These are phyloP conservation scores for Artemisia tridentata DNA, from an alignment of 129 eudicot genomes.

Conservation along the genomic window DNA sequence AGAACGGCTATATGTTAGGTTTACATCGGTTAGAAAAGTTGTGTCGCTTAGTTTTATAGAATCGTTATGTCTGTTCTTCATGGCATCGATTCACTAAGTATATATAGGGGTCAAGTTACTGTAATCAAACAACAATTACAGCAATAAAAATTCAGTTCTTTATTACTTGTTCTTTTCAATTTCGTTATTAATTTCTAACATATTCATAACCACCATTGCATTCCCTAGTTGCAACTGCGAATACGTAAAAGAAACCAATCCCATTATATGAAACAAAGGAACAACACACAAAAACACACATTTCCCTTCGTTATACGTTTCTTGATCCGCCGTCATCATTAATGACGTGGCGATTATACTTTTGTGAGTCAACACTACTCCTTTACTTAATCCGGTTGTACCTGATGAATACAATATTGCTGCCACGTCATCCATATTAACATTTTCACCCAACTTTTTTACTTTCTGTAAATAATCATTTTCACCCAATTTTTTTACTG, in stretches of 20 bases:
- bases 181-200: too few species aligned
- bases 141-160: too few species aligned
- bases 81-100: too few species aligned
- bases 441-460: too few species aligned
- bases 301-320: conserved; percentile 23
- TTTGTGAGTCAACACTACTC: conserved; percentile 43
- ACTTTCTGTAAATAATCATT: too few species aligned
- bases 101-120: too few species aligned
- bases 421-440: conserved; percentile 32
- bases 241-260: conserved; percentile 27
- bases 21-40: too few species aligned
- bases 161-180: too few species aligned
- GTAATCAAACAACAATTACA: too few species aligned
- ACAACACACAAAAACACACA: conserved; percentile 39
- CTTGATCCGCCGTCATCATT: conserved; percentile 35
- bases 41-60: too few species aligned
- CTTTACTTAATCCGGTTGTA: conserved; percentile 49
- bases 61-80: too few species aligned
- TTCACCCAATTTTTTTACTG: neutral
- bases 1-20: too few species aligned
- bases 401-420: conserved; percentile 47
- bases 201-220: conserved; percentile 41
- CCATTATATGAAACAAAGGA: conserved; percentile 48
- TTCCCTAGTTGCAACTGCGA: conserved; percentile 37
- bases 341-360: conserved; percentile 39